Conservation (phyloP, 345 rosid genomes). For the Eucalyptus tenuipes region DNA sequence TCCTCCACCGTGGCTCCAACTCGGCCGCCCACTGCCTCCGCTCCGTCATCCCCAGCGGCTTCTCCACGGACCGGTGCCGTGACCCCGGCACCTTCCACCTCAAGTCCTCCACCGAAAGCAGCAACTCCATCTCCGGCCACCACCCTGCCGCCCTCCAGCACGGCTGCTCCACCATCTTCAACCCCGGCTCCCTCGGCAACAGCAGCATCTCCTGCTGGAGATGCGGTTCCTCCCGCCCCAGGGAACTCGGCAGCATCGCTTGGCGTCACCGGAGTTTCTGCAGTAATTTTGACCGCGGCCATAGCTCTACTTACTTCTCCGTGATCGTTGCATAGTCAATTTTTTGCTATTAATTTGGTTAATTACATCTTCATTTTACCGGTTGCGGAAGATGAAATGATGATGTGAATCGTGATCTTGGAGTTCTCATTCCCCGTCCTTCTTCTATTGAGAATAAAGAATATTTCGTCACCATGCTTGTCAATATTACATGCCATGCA, state of each 20-base stretch:
- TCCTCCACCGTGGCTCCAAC: background rate
- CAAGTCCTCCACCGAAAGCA: background rate
- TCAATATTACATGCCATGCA: no score
- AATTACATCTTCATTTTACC: no score
- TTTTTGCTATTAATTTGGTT: no score
- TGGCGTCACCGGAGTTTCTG: background rate
- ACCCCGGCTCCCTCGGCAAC: background rate
- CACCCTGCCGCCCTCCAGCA: background rate
- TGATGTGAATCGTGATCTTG: no score
- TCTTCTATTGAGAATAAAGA: no score
- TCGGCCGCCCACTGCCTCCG: background rate
- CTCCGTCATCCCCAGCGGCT: background rate
- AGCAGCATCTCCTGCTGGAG: background rate
- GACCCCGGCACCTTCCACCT: background rate
- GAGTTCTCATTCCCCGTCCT: no score
- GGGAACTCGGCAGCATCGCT: background rate
- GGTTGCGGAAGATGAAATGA: no score
- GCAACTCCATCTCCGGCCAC: background rate
- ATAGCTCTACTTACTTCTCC: background rate
- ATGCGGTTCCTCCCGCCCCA: background rate
- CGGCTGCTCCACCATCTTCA: background rate
- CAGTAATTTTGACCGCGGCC: background rate
- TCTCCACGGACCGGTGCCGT: background rate
- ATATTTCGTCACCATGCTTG: no score
- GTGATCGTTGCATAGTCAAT: background rate